Percentiles rank a stretch among this genome's conserved stretches.
Conservation (phyloP, 257 asterid species). For the Primulina tabacum region DNA sequence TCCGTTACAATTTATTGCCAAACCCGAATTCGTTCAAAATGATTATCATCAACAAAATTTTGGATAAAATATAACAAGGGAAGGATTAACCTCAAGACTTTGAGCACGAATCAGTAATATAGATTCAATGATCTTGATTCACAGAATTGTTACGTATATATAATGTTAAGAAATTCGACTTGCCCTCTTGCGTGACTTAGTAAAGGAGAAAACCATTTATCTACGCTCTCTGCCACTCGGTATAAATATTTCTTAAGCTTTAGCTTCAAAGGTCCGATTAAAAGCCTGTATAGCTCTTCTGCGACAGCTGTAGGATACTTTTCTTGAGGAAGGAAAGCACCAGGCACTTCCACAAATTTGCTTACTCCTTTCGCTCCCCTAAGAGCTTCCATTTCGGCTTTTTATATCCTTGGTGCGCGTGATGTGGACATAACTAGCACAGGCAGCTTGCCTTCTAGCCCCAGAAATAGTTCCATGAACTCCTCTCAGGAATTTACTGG, state of each 20-base stretch:
- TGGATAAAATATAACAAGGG: slow-evolving; percentile 1
- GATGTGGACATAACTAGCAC: slow-evolving; percentile 62
- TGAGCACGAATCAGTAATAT: slow-evolving; percentile 1
- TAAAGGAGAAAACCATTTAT: slow-evolving; percentile 22
- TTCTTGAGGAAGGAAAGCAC: slow-evolving; percentile 95
- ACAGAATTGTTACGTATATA: not conserved
- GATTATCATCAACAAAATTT: not conserved
- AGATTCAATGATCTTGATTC: slow-evolving; percentile 11
- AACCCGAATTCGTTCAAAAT: not conserved
- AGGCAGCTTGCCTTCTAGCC: slow-evolving; percentile 57
- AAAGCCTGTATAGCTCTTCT: slow-evolving; percentile 60
- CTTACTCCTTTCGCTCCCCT: slow-evolving; percentile 73
- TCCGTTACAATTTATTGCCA: not conserved
- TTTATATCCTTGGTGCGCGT: slow-evolving; percentile 80
- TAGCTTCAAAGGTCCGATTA: slow-evolving; percentile 46
- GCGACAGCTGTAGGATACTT: slow-evolving; percentile 79
- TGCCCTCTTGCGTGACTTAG: slow-evolving; percentile 2
- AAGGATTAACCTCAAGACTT: not conserved
- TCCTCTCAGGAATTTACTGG: slow-evolving; percentile 82
- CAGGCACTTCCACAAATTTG: slow-evolving; percentile 69
- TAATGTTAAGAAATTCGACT: not conserved
- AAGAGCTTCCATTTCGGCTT: slow-evolving; percentile 97
- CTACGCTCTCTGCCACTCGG: slow-evolving; percentile 24
- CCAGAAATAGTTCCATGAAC: slow-evolving; percentile 64
- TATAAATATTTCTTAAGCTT: slow-evolving; percentile 24